Evolutionary conservation across 768 basidiomycete species (phyloP).

Genomic region (Hemileccinum impolitum): DNA sequence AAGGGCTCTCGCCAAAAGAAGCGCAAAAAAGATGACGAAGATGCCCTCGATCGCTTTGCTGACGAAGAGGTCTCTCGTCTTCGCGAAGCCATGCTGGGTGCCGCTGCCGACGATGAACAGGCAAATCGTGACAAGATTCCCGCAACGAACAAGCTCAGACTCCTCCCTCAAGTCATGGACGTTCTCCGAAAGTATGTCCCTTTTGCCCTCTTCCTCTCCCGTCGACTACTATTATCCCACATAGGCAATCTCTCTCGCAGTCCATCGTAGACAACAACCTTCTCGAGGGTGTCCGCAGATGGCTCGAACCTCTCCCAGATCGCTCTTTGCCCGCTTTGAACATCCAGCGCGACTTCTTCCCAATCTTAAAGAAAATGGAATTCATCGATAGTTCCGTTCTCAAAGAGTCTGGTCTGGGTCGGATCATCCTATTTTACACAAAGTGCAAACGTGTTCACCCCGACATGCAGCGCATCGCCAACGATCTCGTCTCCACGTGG

Average conservation of each 20-base stretch:
- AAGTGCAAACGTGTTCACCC: conserved; percentile 88
- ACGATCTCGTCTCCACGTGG: conserved; percentile 82
- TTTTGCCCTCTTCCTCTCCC: not conserved
- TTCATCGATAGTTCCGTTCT: conserved; percentile 88
- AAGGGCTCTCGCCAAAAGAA: conserved; percentile 60
- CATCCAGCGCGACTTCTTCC: conserved; percentile 91
- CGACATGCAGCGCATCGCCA: conserved; percentile 76
- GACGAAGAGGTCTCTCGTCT: conserved; percentile 90
- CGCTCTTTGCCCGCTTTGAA: conserved; percentile 91
- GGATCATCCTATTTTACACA: conserved; percentile 91
- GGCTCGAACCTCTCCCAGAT: conserved; percentile 94
- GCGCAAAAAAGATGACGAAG: conserved; percentile 77
- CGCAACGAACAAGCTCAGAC: conserved; percentile 77
- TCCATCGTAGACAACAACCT: conserved; percentile 96
- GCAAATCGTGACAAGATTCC: conserved; percentile 78
- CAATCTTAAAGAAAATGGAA: conserved; percentile 80
- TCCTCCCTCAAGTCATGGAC: conserved; percentile 89
- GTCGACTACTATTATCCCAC: not conserved
- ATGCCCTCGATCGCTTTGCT: conserved; percentile 81
- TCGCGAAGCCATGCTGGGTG: conserved; percentile 82
- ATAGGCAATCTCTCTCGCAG: conserved; percentile 78
- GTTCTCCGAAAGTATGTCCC: conserved; percentile 81
- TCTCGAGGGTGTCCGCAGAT: conserved; percentile 81
- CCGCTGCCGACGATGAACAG: conserved; percentile 80
- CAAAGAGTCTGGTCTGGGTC: conserved; percentile 88